Evolutionary conservation across 164 flowering plant genomes (phyloP), one percentile per base, ranked within the genome.

Genomic region (Buxus sempervirens): DNA sequence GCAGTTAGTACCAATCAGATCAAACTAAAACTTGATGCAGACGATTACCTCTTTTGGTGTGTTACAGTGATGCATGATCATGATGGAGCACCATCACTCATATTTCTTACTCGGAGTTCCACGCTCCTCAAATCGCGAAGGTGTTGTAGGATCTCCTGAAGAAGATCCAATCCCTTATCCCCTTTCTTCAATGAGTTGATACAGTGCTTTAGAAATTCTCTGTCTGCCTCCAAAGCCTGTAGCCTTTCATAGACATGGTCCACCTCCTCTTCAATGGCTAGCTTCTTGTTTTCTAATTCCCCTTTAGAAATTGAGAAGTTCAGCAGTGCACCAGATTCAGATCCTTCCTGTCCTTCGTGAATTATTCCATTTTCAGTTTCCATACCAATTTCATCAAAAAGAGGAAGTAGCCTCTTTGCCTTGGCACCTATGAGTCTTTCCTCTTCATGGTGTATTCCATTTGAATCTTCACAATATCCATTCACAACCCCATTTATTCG

Each of bases 141-240:
- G 79, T 92, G 93, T 63, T 86, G 94, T 64, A 95, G 68, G 53
- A 95, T 92, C 68, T 95, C 96, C 62, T 86, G 91, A 53, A 95
- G 91, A 70, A 95, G 87, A 73, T 86, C 84, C 83, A 89, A 76
- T 9, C 98, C 98, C 59, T 86, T 90, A 69, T 85, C 97, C 28
- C 97, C 98, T 75, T 92, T 90, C 76, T 88, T 86, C 73, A 92
- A 65, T 18, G 97, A 90, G 71, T 87, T 76, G 63, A 95, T 74
- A 73, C 97, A 90, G 45, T 92, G 88, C 79, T 85, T 88, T 42
- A 95, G 71, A 54, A 95, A 95, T 66, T 89, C 97, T 60, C 88
- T 77, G 64, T 92, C 98, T 45, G 90, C 90, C 65, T 94, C 98
- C 5, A 94, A 91, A 57, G 89, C 97, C 60, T 88, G 92, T 54